Evolutionary conservation across 2,329 filamentous ascomycete species (phyloP).

Genomic region (Colletotrichum plurivorum): DNA sequence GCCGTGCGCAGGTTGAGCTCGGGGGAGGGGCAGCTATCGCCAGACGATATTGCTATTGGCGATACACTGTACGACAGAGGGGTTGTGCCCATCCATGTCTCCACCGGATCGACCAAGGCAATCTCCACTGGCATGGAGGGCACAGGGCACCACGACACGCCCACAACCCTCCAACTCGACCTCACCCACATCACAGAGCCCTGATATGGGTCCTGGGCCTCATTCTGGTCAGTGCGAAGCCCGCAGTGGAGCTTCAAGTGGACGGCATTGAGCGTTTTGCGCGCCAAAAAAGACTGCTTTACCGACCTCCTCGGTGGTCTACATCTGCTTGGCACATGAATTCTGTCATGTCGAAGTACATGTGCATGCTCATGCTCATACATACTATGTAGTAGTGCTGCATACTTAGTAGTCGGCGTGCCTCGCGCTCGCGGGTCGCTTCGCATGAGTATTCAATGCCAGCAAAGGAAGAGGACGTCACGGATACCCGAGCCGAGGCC

Average conservation of each 20-base stretch:
- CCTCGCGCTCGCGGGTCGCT: not conserved
- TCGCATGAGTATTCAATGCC: conserved; percentile 31
- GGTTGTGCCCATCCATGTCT: conserved; percentile 26
- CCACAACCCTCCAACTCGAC: conserved; percentile 20
- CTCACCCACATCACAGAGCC: conserved; percentile 28
- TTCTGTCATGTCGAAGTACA: not conserved
- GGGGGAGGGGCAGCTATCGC: conserved; percentile 32
- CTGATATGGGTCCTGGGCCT: conserved; percentile 11
- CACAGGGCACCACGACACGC: not conserved
- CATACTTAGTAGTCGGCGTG: too few species aligned
- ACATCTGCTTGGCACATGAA: conserved; percentile 10
- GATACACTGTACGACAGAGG: conserved; percentile 31
- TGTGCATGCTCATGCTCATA: too few species aligned
- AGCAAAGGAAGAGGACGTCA: conserved; percentile 1
- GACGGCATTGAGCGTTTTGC: conserved; percentile 24
- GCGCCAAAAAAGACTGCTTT: conserved; percentile 20
- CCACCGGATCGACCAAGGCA: conserved; percentile 35
- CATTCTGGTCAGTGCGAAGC: conserved; percentile 19
- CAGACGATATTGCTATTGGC: conserved; percentile 19
- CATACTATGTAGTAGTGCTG: too few species aligned
- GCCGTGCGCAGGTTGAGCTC: conserved; percentile 19
- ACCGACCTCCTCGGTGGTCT: conserved; percentile 17
- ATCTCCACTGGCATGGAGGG: conserved; percentile 32
- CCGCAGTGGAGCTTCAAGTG: conserved; percentile 8
- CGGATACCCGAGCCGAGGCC: conserved; percentile 21